Evolutionary conservation across 192 early-diverging fungal species (phyloP), one percentile per base, ranked within the genome.

Genomic region (Backusella tarrabulga): DNA sequence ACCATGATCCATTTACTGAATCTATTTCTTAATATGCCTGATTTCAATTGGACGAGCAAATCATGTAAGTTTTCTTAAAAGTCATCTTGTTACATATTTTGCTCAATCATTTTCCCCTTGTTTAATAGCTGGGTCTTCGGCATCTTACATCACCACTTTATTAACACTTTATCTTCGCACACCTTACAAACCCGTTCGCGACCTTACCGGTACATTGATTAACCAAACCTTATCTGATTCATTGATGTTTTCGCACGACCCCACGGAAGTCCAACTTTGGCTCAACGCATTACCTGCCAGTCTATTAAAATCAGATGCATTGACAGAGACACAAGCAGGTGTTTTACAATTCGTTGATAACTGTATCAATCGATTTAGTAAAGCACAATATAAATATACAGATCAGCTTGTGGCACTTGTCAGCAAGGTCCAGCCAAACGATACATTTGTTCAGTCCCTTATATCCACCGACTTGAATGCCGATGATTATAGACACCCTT

Each of bases 21-120:
- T 40, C 81, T 94, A 54, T 76, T 94, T 21, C 70, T 83, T 9
- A 85, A 85, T 35, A 73, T 91, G 35, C 83, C 84, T 23, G 88
- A 90, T 50, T 93, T 95, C 68, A 89, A 90, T 29, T 95, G 93
- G 94, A 88, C 86, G 72, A 90, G 88, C 67, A 88, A 87, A 69
- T 67, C 87, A 60, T 77, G 87, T 86, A 76, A 87, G 42, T 71
- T 56, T 11, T 76, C 23, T 19, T 74, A 32, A 32, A 3, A 32
- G 3, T 32, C 32, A 32, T 9, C 8, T 44, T 44, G 14, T 44
- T 44, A 15, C 38, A 54, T 40, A 6, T 6, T n/a, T 75, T 60
- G 36, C 6, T 54, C 38, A 68, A 32, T 32, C 72, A 7, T 34
- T 17, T 67, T 41, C 41, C 42, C 17, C 4, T 78, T 17, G 21